Evolutionary conservation across 805 yeast species (phyloP), one percentile per base, ranked within the genome.

Genomic region (baker's yeast (Saccharomyces cerevisiae)): DNA sequence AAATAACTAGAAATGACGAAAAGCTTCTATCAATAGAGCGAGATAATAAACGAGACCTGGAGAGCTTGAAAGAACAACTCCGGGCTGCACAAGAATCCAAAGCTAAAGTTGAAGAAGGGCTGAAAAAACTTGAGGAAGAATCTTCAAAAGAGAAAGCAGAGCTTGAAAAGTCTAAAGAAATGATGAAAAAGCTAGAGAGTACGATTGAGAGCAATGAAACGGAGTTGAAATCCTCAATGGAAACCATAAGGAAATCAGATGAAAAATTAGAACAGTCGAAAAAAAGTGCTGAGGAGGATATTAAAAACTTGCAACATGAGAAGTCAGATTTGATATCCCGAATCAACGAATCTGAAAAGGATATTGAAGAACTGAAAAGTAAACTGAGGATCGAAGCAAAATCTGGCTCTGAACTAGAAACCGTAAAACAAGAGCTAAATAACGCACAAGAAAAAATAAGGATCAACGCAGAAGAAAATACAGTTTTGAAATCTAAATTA

Each of bases 281-380:
- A 24, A 32, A 29, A 17, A 26, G 2, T 17, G 22, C 24, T 17
- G 22, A 43, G 14, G 29, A 41, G 17, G 47, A 51, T 3, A 41
- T 57, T 13, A 28, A 49, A 24, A 49, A 41, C 14, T 43, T 55
- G 22, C 47, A 41, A 27, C 46, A 49, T 14, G 52, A 52, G n/a
- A 49, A 51, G n/a, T 14, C 36, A 14, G 21, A 21, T 8, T 28
- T 29, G 21, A 57, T 52, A 13, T 41, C 48, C 4, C 51, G 51
- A 13, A 24, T 49, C 1, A 47, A 50, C 14, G 49, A 36, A 5
- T 51, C 58, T 36, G 49, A 55, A 53, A 32, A 43, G 11, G 32
- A 55, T 29, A 47, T 60, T 17, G 53, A 56, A 32, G 49, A 51
- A n/a, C 36, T 55, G 21, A 27, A 49, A 6, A 49, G 24, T 29